Base-by-base conservation (phyloP, 2,329 filamentous ascomycete genomes). In the Penicillium thymicola region DNA sequence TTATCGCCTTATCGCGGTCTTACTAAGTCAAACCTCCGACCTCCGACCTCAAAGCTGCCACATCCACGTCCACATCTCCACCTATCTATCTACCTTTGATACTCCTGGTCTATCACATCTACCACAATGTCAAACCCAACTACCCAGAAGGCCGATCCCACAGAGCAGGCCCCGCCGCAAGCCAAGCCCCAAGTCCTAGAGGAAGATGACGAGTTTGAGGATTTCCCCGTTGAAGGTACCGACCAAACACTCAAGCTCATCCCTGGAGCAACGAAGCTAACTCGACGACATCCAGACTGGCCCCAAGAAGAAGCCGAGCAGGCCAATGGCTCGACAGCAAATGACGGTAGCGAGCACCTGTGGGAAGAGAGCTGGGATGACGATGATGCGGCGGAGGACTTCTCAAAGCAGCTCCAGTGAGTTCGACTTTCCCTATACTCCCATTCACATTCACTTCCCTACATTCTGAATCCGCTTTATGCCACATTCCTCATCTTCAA, bases 321-420 rank as follows among this genome's bases (percentile, higher is more conserved):
- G 48, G 63, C 88, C 87, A 54, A 89, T 58, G 55, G 70, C 44
- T 54, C 67, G 16, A 54, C 68, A 56, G 62, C 72, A 52, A 71
- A 72, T 60, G 85, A 82, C 59, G 85, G 80, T 66, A 87, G 87
- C 70, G 85, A 87, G 74, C 92, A 97, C 79, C 81, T 99, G 53
- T 99, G 94, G 94, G 94, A 99, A 78, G 94, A 99, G 82, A 97
- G 92, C 82, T 99, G 94, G 94, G 94, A 99, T 72, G 94, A 99
- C 71, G 93, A 97, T 74, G 94, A 97, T 77, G 94, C 91, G 64
- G 94, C 84, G 69, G 94, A 99, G 73, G 94, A 99, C 71, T 99
- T 99, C 75, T 94, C 92, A 13, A 85, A 89, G 70, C 93, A 97
- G 80, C 79, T 99, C 71, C 95, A 91, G 93, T 96, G 76, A 65